Base-by-base conservation (phyloP, 2,329 filamentous ascomycete species). In the Neurospora crassa region DNA sequence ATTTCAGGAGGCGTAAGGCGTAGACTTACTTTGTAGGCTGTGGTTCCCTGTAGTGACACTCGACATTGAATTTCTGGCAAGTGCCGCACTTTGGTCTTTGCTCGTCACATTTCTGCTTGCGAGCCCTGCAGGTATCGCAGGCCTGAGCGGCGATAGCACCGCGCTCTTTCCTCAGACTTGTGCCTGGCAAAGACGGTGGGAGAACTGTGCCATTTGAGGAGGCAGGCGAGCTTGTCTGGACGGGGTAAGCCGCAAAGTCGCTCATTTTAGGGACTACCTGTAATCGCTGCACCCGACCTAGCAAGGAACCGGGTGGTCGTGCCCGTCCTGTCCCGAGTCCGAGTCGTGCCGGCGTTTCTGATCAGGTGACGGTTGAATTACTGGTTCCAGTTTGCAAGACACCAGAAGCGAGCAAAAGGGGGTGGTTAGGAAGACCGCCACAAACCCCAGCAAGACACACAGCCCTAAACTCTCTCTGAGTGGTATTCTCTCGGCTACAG, bases 31-130 rank as follows among this genome's bases (percentile, higher is more conserved):
- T 90, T 70, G 88, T 90, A 43, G 87, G 87, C 75, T 85, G 84
- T 37, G 87, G 86, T 74, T 89, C 87, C 74, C 87, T 82, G 77
- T 90, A 90, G 73, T 83, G 82, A 78, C 89, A 91, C 47, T 87
- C 84, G 73, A 88, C 82, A 75, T 85, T 84, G 76, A 88, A 84
- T 73, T 85, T 84, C 72, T 84, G 81, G 78, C 88, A 91, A 18
- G 86, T 85, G 71, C 85, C 82, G 77, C 89, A 91, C 78, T 87
- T 88, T 20, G 88, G 88, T 70, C 87, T 82, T 76, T 84, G 82
- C 77, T 90, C 88, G 77, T 90, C 88, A 79, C 89, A 91, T 81
- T 86, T 88, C 74, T 89, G 88, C 79, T 90, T 91, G 74, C 88
- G 86, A 69, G 78, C 80, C 68, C 87, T 84, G 78, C 87, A 89